Evolutionary conservation across 768 basidiomycete genomes (phyloP).

Genomic region (Hebeloma cylindrosporum): DNA sequence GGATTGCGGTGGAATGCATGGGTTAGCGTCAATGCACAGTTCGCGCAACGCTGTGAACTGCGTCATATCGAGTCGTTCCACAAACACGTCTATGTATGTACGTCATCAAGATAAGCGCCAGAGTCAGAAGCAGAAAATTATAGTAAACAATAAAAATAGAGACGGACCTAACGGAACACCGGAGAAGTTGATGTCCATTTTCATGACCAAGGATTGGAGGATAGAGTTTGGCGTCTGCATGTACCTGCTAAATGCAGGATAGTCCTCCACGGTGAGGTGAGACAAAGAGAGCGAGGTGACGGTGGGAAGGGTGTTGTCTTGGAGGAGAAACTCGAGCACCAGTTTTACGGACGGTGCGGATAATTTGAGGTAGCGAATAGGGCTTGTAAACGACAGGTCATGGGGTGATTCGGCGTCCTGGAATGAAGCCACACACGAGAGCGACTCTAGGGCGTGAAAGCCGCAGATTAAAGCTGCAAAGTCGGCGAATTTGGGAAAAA

Average conservation of each 20-base stretch:
- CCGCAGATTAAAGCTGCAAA: conserved; percentile 14
- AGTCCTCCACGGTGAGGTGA: conserved; percentile 13
- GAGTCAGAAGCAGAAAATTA: conserved; percentile 1
- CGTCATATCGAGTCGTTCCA: conserved; percentile 10
- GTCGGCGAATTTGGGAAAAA: conserved; percentile 13
- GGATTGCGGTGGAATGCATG: conserved; percentile 12
- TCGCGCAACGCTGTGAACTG: conserved; percentile 11
- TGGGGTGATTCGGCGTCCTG: conserved; percentile 3
- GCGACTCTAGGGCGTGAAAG: conserved; percentile 14
- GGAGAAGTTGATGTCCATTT: conserved; percentile 20
- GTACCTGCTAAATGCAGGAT: conserved; percentile 8
- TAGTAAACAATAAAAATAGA: conserved; percentile 6
- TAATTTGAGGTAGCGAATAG: conserved; percentile 13
- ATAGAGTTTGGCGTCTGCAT: conserved; percentile 12
- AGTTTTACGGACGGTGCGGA: conserved; percentile 16
- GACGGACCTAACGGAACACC: conserved; percentile 21
- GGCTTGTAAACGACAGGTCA: conserved; percentile 3
- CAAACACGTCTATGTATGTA: conserved; percentile 16
- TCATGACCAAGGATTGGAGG: conserved; percentile 18
- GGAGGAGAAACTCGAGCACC: conserved; percentile 14
- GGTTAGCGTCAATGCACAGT: conserved; percentile 11
- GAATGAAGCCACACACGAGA: conserved; percentile 17
- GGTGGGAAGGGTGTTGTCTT: conserved; percentile 11
- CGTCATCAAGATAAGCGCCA: neutral
- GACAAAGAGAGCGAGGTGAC: conserved; percentile 16